Conservation (phyloP, 192 early-diverging fungal species). For the Gigaspora rosea region DNA sequence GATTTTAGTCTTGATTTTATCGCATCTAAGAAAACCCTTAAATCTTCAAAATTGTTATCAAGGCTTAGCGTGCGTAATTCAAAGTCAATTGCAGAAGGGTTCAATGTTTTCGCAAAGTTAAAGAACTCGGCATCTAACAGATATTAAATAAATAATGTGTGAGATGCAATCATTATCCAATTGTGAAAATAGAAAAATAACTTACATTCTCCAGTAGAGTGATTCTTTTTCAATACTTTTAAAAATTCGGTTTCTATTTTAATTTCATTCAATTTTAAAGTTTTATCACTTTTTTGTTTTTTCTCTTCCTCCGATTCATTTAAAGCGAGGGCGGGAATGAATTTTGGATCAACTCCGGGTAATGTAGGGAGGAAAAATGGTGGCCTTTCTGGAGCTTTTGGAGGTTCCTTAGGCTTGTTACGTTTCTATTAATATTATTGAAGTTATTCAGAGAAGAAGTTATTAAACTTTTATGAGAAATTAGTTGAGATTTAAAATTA, state of each 20-base stretch:
- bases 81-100: constrained; percentile 82
- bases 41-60: constrained; percentile 62
- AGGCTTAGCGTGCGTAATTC: constrained; percentile 79
- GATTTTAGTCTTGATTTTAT: constrained; percentile 59
- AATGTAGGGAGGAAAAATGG: constrained; percentile 94
- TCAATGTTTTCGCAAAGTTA: constrained; percentile 70
- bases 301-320: constrained; percentile 46
- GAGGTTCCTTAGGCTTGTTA: constrained; percentile 86
- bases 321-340: constrained; percentile 48
- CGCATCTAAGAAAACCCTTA: constrained; percentile 69
- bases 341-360: constrained; percentile 69
- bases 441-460: background rate
- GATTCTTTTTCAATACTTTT: constrained; percentile 53
- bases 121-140: constrained; percentile 62
- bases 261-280: constrained; percentile 50
- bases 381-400: constrained; percentile 85
- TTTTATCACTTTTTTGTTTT: constrained; percentile 8
- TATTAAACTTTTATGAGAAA: background rate
- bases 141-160: background rate
- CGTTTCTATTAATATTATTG: constrained; percentile 58
- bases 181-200: background rate
- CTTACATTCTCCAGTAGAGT: constrained; percentile 46
- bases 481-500: background rate
- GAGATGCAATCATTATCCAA: background rate
- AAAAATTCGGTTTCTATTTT: constrained; percentile 65